A percentile compares a stretch with the other conserved stretches of the same genome.
Evolutionary conservation across 352 stramenopile genomes (phyloP).

Genomic region (Blastocystis sp.): DNA sequence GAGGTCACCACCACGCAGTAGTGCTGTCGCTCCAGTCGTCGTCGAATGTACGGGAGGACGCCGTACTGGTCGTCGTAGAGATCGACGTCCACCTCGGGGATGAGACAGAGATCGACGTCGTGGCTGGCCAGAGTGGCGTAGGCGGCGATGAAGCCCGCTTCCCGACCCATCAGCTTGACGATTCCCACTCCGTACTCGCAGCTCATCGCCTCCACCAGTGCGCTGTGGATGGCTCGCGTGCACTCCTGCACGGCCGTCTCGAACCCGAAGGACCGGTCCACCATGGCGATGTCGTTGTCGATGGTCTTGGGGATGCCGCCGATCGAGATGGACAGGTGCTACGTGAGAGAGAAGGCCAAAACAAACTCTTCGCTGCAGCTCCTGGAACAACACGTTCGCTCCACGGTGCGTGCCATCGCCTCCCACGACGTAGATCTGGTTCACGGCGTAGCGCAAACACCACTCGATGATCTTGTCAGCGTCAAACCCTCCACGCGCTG

Average conservation of each 20-base stretch:
- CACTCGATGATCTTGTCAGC: conserved; percentile 90
- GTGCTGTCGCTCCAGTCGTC: conserved; percentile 75
- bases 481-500: conserved; percentile 88
- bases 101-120: conserved; percentile 93
- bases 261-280: conserved; percentile 96
- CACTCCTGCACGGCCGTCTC: conserved; percentile 90
- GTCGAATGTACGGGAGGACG: conserved; percentile 67
- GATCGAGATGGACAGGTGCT: conserved; percentile 58
- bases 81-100: conserved; percentile 84
- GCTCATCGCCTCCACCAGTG: conserved; percentile 84
- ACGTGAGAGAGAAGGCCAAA: neutral
- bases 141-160: conserved; percentile 85
- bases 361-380: conserved; percentile 64
- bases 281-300: conserved; percentile 95
- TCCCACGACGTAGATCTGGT: conserved; percentile 91
- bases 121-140: conserved; percentile 90
- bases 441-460: conserved; percentile 78
- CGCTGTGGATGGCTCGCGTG: conserved; percentile 78
- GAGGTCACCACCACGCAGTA: conserved; percentile 94
- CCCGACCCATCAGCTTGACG: conserved; percentile 96
- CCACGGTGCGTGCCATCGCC: conserved; percentile 93
- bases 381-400: conserved; percentile 81
- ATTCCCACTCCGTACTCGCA: conserved; percentile 92
- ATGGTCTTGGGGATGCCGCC: conserved; percentile 97
- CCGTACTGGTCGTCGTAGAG: conserved; percentile 63